A percentile compares a stretch with the other conserved stretches of the same genome.
Conservation (phyloP, 306 rosid genomes). For the Rosa persica region DNA sequence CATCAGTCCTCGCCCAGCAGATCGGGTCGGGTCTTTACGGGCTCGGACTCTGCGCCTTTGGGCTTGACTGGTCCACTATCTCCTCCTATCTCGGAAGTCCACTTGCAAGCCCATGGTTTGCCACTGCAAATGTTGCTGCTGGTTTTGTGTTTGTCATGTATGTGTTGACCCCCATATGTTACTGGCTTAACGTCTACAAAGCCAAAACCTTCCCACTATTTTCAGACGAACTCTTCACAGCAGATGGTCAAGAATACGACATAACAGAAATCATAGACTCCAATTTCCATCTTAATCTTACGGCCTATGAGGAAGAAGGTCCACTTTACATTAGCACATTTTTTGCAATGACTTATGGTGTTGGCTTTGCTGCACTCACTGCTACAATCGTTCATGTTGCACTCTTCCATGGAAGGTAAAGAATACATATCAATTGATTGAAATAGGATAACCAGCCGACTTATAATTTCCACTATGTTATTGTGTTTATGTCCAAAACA, state of each 20-base stretch:
- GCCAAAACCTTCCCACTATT: slow-evolving; percentile 79
- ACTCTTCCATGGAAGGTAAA: slow-evolving; percentile 83
- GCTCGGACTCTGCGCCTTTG: slow-evolving; percentile 64
- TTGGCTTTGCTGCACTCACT: slow-evolving; percentile 83
- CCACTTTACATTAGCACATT: slow-evolving; percentile 55
- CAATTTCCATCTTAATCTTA: slow-evolving; percentile 60
- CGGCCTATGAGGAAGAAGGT: slow-evolving; percentile 60
- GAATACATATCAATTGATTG: not conserved
- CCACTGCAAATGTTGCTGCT: slow-evolving; percentile 84
- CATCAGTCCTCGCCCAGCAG: slow-evolving; percentile 67
- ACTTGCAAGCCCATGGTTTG: slow-evolving; percentile 96
- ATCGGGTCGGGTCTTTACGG: slow-evolving; percentile 82
- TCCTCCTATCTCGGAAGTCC: slow-evolving; percentile 95
- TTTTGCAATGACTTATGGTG: slow-evolving; percentile 78
- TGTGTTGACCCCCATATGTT: slow-evolving; percentile 58
- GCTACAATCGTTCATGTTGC: slow-evolving; percentile 85
- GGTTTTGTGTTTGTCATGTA: slow-evolving; percentile 73
- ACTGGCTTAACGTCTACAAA: slow-evolving; percentile 65
- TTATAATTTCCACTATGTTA: too few relatives aligned
- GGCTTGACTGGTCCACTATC: slow-evolving; percentile 87
- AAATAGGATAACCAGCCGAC: not conserved
- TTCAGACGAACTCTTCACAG: slow-evolving; percentile 52
- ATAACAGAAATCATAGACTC: slow-evolving; percentile 66
- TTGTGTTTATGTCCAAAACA: not conserved
- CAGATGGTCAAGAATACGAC: slow-evolving; percentile 52